phyloP scores from a whole-genome alignment of 768 basidiomycete species.

The Leucocoprinus sp. region DNA sequence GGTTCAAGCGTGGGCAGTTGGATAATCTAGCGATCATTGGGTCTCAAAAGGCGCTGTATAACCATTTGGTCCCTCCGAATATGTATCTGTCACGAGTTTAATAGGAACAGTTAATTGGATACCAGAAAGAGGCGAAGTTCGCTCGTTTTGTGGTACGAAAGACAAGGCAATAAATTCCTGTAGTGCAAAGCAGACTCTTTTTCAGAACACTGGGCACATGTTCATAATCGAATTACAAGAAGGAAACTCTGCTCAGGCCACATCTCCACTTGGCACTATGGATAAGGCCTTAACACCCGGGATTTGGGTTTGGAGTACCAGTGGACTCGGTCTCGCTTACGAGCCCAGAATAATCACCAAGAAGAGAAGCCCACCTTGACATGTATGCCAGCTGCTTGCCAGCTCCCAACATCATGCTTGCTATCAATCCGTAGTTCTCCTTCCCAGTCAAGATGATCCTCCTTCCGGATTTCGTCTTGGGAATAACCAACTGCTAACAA shows the following conservation, averaged over 20 bases:
- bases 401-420: conserved; percentile 36
- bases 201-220: too few species aligned
- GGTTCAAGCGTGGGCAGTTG: too few species aligned
- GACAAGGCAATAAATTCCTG: conserved; percentile 54
- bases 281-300: background rate
- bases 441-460: conserved; percentile 52
- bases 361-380: conserved; percentile 28
- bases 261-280: background rate
- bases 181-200: too few species aligned
- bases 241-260: background rate
- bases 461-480: conserved; percentile 21
- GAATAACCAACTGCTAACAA: conserved; percentile 16
- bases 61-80: conserved; percentile 7
- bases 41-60: background rate
- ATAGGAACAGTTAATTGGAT: conserved; percentile 44
- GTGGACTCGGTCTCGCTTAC: background rate
- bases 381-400: conserved; percentile 33
- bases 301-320: background rate
- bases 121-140: conserved; percentile 26
- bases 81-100: conserved; percentile 52
- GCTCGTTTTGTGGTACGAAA: conserved; percentile 31
- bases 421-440: conserved; percentile 37
- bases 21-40: too few species aligned
- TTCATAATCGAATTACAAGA: too few species aligned
- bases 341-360: too few species aligned